Conservation (phyloP, 345 rosid genomes). For the Eucalyptus pauciflora region DNA sequence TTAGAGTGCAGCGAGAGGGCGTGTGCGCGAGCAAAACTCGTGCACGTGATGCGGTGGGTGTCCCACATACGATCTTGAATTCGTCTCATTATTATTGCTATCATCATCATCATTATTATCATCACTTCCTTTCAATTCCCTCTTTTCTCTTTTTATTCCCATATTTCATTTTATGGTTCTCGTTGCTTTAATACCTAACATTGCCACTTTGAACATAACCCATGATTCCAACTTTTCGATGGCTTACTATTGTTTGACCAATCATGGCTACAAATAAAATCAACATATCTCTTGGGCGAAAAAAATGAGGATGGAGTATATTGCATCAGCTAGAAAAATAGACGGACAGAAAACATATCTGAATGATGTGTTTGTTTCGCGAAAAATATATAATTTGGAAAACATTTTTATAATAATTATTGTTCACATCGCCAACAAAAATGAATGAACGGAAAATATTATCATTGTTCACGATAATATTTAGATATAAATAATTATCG, state of each 20-base stretch:
- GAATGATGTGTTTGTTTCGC: rapidly evolving
- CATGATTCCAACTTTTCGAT: neutral
- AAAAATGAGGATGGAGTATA: neutral
- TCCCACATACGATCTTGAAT: neutral
- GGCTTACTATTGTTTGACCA: neutral
- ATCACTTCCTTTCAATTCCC: neutral
- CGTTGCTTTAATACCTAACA: neutral
- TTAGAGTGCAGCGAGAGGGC: neutral
- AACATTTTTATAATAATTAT: rapidly evolving
- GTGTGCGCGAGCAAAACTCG: neutral
- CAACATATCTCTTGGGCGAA: neutral
- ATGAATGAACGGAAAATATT: neutral
- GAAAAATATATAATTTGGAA: rapidly evolving
- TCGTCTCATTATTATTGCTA: neutral
- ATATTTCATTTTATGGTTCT: neutral
- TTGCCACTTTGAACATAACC: neutral
- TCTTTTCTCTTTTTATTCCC: neutral
- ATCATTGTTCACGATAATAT: neutral
- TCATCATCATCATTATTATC: neutral
- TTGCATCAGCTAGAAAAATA: neutral
- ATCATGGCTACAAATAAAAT: neutral
- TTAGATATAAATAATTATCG: neutral
- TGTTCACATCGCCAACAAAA: rapidly evolving
- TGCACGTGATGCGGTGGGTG: neutral
- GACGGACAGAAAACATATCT: rapidly evolving